Conservation (phyloP, 23 red algal genomes). For the Agarophyton chilense region DNA sequence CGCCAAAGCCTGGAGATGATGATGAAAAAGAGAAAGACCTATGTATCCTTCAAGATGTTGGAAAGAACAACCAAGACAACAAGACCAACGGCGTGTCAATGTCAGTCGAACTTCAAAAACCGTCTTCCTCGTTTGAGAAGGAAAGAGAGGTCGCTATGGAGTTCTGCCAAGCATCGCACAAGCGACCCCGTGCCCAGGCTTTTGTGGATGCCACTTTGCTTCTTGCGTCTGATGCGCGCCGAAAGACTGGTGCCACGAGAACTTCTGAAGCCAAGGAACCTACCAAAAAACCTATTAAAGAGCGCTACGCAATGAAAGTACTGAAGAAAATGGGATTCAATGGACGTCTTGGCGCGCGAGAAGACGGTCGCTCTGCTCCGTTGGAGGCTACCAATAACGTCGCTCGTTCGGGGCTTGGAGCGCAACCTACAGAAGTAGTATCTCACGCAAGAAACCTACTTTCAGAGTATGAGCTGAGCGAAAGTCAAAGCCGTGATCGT, state of each 20-base stretch:
- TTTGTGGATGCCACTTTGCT: background rate
- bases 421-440: background rate
- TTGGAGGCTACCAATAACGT: background rate
- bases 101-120: background rate
- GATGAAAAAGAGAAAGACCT: background rate
- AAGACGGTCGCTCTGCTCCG: conserved; percentile 40
- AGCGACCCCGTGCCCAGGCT: background rate
- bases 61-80: too few relatives aligned
- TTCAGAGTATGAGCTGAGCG: conserved; percentile 8
- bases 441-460: background rate
- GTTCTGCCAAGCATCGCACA: background rate
- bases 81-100: too few relatives aligned
- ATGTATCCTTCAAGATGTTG: background rate
- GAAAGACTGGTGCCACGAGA: background rate
- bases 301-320: conserved; percentile 20
- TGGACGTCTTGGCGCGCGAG: conserved; percentile 49
- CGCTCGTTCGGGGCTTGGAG: conserved; percentile 32
- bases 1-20: too few relatives aligned
- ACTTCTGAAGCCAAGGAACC: background rate
- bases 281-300: too few relatives aligned
- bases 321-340: conserved; percentile 72
- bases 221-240: background rate
- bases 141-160: background rate
- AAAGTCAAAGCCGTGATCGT: background rate
- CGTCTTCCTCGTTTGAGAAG: background rate